These are phyloP conservation scores for Coprinellus micaceus DNA, from an alignment of 768 basidiomycete genomes.

Conservation along the genomic window DNA sequence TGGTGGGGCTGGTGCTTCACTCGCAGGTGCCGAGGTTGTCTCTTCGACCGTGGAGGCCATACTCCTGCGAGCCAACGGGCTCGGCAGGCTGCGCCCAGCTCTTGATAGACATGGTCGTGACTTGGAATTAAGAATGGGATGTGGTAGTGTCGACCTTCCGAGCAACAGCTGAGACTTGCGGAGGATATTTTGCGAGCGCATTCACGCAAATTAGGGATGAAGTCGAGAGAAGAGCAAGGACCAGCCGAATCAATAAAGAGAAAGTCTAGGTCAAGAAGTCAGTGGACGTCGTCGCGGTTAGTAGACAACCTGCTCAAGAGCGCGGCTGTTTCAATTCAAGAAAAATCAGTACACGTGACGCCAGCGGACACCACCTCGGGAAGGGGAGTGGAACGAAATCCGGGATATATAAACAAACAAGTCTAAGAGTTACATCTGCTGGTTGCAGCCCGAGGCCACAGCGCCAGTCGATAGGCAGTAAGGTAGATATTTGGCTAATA, in stretches of 20 bases:
- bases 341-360: slow-evolving; percentile 15
- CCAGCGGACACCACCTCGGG: too few relatives aligned
- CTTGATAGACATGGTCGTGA: slow-evolving; percentile 6
- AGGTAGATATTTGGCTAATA: slow-evolving; percentile 1
- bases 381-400: background rate
- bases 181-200: slow-evolving; percentile 38
- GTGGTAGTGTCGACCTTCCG: slow-evolving; percentile 21
- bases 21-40: slow-evolving; percentile 5
- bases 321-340: background rate
- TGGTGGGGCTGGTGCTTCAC: slow-evolving; percentile 12
- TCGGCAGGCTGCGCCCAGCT: slow-evolving; percentile 10
- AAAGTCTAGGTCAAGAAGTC: too few relatives aligned
- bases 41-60: slow-evolving; percentile 15
- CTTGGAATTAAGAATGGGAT: slow-evolving; percentile 7
- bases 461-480: slow-evolving; percentile 1
- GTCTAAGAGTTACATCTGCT: background rate
- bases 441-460: background rate
- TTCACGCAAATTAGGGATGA: slow-evolving; percentile 15
- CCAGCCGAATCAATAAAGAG: background rate
- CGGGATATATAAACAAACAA: slow-evolving; percentile 2
- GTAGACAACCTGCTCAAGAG: too few relatives aligned
- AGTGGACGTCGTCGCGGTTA: too few relatives aligned
- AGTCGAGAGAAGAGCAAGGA: slow-evolving; percentile 1
- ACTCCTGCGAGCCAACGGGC: slow-evolving; percentile 10
- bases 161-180: slow-evolving; percentile 38